These are phyloP conservation scores for Rhinocladiella mackenziei DNA, from an alignment of 2,329 filamentous ascomycete species.

Conservation along the genomic window DNA sequence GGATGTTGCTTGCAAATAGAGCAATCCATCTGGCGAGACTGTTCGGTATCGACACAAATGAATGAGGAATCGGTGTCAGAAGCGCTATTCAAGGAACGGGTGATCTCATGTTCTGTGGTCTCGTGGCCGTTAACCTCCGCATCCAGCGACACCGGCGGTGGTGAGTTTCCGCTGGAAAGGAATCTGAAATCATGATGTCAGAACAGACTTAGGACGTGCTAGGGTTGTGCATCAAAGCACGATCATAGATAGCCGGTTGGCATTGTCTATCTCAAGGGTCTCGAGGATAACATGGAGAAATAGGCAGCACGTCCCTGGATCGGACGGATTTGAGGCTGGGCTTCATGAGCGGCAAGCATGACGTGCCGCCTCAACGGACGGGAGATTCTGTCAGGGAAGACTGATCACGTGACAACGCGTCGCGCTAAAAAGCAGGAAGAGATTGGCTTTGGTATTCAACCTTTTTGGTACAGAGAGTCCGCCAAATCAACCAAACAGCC, in stretches of 20 bases:
- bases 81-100: slow-evolving; percentile 31
- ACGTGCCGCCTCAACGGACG: no score
- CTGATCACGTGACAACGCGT: slow-evolving; percentile 11
- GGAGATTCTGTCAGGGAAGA: slow-evolving; percentile 1
- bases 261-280: slow-evolving; percentile 10
- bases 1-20: slow-evolving; percentile 14
- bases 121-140: slow-evolving; percentile 20
- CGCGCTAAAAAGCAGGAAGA: slow-evolving; percentile 4
- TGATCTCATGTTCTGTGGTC: slow-evolving; percentile 21
- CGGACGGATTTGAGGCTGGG: slow-evolving; percentile 9
- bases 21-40: slow-evolving; percentile 18
- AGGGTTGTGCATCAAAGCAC: slow-evolving; percentile 11
- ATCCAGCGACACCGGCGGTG: slow-evolving; percentile 27
- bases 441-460: slow-evolving; percentile 2
- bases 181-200: slow-evolving; percentile 24
- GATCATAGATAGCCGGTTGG: slow-evolving; percentile 9
- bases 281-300: slow-evolving; percentile 1
- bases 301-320: slow-evolving; percentile 10
- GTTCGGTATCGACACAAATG: slow-evolving; percentile 50
- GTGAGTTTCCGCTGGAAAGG: slow-evolving; percentile 10
- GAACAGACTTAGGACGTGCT: neutral
- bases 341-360: no score
- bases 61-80: slow-evolving; percentile 37
- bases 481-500: neutral
- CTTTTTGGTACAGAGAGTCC: neutral